Evolutionary conservation across 768 basidiomycete species (phyloP).

Genomic region (Leccinellum rugosiceps): DNA sequence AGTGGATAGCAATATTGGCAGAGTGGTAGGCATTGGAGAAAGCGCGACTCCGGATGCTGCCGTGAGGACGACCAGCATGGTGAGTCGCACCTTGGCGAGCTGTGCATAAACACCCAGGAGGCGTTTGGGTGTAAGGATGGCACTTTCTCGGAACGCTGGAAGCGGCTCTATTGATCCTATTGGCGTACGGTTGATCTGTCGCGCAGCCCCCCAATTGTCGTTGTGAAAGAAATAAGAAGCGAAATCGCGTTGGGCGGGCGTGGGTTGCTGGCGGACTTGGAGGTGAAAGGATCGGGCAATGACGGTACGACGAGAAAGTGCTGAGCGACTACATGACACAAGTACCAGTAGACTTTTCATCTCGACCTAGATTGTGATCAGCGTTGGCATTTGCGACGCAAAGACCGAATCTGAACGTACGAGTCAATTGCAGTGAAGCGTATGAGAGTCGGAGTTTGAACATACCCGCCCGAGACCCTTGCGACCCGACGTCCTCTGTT

Average conservation of each 20-base stretch:
- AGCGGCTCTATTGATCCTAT: conserved; percentile 14
- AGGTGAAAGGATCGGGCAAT: conserved; percentile 7
- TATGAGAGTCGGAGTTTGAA: conserved; percentile 31
- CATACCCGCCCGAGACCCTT: conserved; percentile 8
- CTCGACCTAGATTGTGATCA: neutral
- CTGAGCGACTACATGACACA: conserved; percentile 11
- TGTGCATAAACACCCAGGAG: conserved; percentile 71
- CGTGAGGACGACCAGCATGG: conserved; percentile 79
- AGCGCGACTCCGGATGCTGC: conserved; percentile 92
- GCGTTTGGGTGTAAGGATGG: conserved; percentile 45
- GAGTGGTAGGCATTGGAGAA: conserved; percentile 79
- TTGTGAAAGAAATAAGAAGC: conserved; percentile 67
- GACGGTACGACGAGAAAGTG: conserved; percentile 9
- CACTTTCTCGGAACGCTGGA: conserved; percentile 34
- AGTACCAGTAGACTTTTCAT: conserved; percentile 15
- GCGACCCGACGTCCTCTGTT: conserved; percentile 7
- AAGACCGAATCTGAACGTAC: conserved; percentile 3
- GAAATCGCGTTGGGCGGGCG: conserved; percentile 27
- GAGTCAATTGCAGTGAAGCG: conserved; percentile 8
- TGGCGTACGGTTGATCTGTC: conserved; percentile 12
- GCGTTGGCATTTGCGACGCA: conserved; percentile 12
- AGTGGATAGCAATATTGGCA: conserved; percentile 82
- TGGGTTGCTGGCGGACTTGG: neutral
- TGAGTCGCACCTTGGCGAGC: conserved; percentile 82
- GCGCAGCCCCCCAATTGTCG: conserved; percentile 42